These are phyloP conservation scores for Brassica cretica DNA, from an alignment of 345 rosid species.

Conservation along the genomic window DNA sequence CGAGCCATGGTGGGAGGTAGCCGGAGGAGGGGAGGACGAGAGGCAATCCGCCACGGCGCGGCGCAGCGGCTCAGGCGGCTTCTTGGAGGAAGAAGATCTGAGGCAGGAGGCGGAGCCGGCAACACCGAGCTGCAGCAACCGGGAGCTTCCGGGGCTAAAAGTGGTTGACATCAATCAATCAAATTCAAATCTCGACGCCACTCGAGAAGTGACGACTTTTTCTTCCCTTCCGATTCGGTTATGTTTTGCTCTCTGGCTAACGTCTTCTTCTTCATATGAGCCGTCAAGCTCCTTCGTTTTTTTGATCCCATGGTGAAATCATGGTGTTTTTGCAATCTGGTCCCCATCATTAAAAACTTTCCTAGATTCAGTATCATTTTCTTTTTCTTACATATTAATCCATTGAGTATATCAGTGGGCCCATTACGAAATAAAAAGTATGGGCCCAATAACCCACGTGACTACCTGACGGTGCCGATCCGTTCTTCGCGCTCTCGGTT, in stretches of 20 bases:
- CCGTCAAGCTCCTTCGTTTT: conserved; percentile 40
- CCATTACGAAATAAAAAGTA: neutral
- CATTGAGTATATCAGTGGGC: conserved; percentile 25
- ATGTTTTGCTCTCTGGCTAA: conserved; percentile 19
- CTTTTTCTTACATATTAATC: neutral
- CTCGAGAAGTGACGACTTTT: conserved; percentile 26
- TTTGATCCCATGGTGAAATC: conserved; percentile 23
- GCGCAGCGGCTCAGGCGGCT: conserved; percentile 96
- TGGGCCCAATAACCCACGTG: conserved; percentile 45
- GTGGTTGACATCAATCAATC: conserved; percentile 25
- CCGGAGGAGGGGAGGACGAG: conserved; percentile 52
- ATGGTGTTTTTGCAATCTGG: conserved; percentile 30
- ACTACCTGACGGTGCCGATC: conserved; percentile 47
- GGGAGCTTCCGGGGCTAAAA: conserved; percentile 60
- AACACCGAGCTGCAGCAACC: conserved; percentile 54
- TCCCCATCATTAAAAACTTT: neutral
- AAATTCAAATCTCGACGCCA: conserved; percentile 41
- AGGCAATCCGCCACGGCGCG: conserved; percentile 92
- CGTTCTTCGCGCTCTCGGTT: conserved; percentile 40
- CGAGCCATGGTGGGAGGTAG: conserved; percentile 56
- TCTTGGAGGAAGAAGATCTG: conserved; percentile 80
- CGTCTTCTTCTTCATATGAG: conserved; percentile 41
- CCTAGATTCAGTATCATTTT: neutral
- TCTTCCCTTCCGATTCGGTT: conserved; percentile 26
- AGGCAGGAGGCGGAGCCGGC: conserved; percentile 61